Conservation (phyloP, 73 alveolate genomes). For the Uronychia setigera region DNA sequence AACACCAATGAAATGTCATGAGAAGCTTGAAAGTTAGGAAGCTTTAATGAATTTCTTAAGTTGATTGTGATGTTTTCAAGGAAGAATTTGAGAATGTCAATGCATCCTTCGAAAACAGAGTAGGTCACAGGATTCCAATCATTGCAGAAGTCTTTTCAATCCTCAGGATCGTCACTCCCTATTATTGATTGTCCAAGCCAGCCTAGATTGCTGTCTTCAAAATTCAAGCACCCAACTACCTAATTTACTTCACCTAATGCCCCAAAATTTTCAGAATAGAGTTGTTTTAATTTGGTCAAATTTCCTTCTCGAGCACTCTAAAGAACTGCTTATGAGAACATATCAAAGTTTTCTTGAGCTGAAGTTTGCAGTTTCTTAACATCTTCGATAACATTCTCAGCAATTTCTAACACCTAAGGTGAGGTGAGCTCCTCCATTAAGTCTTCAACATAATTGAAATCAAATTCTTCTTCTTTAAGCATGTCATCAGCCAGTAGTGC, state of each 20-base stretch:
- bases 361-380: not conserved
- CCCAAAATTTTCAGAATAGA: not conserved
- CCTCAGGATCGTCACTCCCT: not conserved
- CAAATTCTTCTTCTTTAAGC: not conserved
- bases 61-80: constrained; percentile 4
- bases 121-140: constrained; percentile 49
- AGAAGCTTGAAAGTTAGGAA: constrained; percentile 24
- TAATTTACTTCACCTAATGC: not conserved
- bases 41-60: constrained; percentile 14
- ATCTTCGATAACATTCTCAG: not conserved
- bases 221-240: not conserved
- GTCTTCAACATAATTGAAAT: not conserved
- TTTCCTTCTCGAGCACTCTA: not conserved
- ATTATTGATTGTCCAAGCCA: not conserved
- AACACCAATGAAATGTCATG: constrained; percentile 14
- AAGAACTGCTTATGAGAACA: not conserved
- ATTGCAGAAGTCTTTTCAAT: not conserved
- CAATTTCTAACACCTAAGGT: not conserved
- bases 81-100: constrained; percentile 14
- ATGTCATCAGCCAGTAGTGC: not conserved
- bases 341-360: not conserved
- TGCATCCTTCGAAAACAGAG: constrained; percentile 19
- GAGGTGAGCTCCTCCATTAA: not conserved
- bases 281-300: too few relatives aligned
- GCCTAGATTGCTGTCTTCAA: not conserved